Evolutionary conservation across 106 monocot genomes (phyloP), one percentile per base, ranked within the genome.

Genomic region (Triglochin maritima): DNA sequence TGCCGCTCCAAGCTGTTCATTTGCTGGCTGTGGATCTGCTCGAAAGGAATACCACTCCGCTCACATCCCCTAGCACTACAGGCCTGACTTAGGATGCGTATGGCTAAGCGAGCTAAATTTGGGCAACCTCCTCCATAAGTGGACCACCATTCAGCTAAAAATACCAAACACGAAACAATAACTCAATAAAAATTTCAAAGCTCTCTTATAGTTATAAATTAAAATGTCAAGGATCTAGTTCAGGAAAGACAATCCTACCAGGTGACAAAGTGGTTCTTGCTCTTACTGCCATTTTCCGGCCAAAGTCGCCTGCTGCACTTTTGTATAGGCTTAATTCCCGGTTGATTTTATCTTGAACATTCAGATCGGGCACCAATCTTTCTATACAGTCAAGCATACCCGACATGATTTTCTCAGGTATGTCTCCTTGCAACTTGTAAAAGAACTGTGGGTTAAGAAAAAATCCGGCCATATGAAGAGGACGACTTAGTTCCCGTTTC

Each of bases 101-200:
- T 77, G 17, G 98, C 92, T 12, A 98, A 60, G 3, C 88, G 82
- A 54, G 79, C 80, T 74, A 98, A 59, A 71, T 92, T 88, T 46
- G 88, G 98, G 66, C 98, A 98, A 57, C 71, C 86, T 4, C 82
- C 84, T 62, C 98, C 98, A 80, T 98, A 92, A 14, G 88, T 98
- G 17, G 88, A 84, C 98, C 98, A 98, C 98, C 98, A 98, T 77
- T 98, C 92, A 68, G 86, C 98, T 98, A 56, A 53, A 53, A 10
- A 49, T 50, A 49, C 4, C 9, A 49, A 49, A 65, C 42, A 49
- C 8, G n/a, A 3, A 50, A 9, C 8, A 14, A 3, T n/a, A 47
- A 47, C 5, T 47, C 6, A 64, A 5, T 0, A 50, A 16, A 15
- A 52, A 48, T 43, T 53, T n/a, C n/a, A n/a, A n/a, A n/a, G n/a